Evolutionary conservation across 2,329 filamentous ascomycete genomes (phyloP), one percentile per base, ranked within the genome.

Genomic region (Myriosclerotinia duriaeana): DNA sequence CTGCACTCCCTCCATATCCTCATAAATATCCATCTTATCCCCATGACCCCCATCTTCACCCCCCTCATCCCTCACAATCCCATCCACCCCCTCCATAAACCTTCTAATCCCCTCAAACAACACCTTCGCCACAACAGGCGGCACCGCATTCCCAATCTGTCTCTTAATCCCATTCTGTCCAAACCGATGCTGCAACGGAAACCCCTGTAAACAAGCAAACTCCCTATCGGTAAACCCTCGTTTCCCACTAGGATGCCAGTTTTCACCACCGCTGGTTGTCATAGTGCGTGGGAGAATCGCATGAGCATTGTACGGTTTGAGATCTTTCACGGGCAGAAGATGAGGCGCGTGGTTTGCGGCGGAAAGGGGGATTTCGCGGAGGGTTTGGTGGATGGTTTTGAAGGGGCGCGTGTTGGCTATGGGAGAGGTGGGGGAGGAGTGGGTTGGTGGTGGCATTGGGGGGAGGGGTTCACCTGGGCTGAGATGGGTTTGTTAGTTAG

Each of bases 131-230:
- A 84, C 82, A 38, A 78, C 78, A 0, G 90, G 86, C 0, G 92
- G 89, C 20, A 94, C 92, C 0, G 91, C 91, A 72, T 95, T 94
- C 0, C 91, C 92, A 69, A 94, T 90, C 74, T 93, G 90, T 68
- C 80, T 83, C 69, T 83, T 83, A 20, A 85, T 78, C 6, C 76
- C 74, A 61, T 17, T 30, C 0, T 76, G 79, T 0, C 76, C 73
- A 0, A 94, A 93, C 0, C 76, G 75, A 74, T 91, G 89, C 2
- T 78, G 74, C 0, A 78, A 68, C 0, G 89, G 89, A 63, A 95
- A 95, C 0, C 87, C 88, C 70, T 92, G 89, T 0, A 95, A 75
- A 2, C 81, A 81, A 0, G 91, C 89, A 34, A 86, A 82, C 74
- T 96, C 92, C 0, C 78, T 79, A n/a, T 60, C 20, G 1, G 89